Percentiles rank a stretch among this genome's conserved stretches.
Conservation (phyloP, 805 yeast genomes). For the Kuraishia molischiana region DNA sequence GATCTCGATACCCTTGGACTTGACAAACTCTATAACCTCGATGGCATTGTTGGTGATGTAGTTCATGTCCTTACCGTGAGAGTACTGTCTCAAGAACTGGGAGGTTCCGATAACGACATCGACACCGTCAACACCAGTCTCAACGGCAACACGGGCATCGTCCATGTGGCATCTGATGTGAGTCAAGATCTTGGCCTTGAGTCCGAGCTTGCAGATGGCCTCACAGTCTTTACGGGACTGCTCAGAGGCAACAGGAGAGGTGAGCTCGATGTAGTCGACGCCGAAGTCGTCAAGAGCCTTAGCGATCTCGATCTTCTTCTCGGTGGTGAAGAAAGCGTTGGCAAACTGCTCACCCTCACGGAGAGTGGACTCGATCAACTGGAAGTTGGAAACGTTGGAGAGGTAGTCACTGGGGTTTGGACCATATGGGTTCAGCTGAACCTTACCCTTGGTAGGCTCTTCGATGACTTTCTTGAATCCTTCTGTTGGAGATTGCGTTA, state of each 20-base stretch:
- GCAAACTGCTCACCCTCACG: conserved; percentile 99
- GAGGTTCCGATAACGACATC: conserved; percentile 98
- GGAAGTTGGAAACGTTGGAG: conserved; percentile 82
- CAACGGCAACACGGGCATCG: conserved; percentile 94
- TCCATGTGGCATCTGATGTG: conserved; percentile 99
- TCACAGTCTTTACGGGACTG: conserved; percentile 91
- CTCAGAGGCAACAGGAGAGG: conserved; percentile 97
- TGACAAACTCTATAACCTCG: conserved; percentile 95
- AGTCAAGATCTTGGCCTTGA: conserved; percentile 90
- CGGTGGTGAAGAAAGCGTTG: conserved; percentile 90
- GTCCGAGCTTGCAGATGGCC: conserved; percentile 95
- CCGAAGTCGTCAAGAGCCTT: conserved; percentile 96
- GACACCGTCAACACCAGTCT: conserved; percentile 98
- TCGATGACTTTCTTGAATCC: conserved; percentile 38
- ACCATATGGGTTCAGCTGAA: conserved; percentile 72
- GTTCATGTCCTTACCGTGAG: conserved; percentile 98
- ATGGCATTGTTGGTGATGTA: conserved; percentile 93
- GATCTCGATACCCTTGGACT: conserved; percentile 93
- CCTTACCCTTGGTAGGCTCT: conserved; percentile 24
- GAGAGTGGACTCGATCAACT: conserved; percentile 88
- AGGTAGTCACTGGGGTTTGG: conserved; percentile 90
- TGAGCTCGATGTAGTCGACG: conserved; percentile 94
- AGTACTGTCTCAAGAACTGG: conserved; percentile 84
- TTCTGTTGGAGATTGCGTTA: conserved; percentile 11
- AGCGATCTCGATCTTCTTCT: conserved; percentile 93